phyloP scores from a whole-genome alignment of 2,329 filamentous ascomycete species.

The Penicillium sumatraense region DNA sequence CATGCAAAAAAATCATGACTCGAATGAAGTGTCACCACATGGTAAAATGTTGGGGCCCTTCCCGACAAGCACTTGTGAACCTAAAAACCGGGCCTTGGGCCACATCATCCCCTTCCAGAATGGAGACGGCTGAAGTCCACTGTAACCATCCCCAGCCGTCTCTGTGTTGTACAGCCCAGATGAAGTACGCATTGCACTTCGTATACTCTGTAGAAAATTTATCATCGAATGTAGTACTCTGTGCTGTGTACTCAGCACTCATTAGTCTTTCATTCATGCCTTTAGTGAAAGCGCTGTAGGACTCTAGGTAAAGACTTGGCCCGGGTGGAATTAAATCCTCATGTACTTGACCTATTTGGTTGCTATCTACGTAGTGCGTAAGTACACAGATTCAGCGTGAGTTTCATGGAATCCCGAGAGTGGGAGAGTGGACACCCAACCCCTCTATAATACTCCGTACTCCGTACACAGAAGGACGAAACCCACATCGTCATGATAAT shows the following conservation, averaged over 20 bases:
- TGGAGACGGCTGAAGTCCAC: constrained; percentile 1
- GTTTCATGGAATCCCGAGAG: constrained; percentile 11
- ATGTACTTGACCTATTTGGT: not conserved
- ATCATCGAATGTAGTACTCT: no score
- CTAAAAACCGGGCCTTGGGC: constrained; percentile 10
- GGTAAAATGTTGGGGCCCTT: constrained; percentile 2
- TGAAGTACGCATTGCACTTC: not conserved
- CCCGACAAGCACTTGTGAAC: constrained; percentile 7
- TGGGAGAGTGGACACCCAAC: constrained; percentile 13
- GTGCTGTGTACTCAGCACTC: not conserved
- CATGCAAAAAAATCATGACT: constrained; percentile 4
- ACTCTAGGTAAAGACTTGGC: constrained; percentile 8
- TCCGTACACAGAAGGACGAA: constrained; percentile 9
- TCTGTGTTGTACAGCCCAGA: not conserved
- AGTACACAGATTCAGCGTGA: constrained; percentile 1
- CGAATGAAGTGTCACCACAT: constrained; percentile 2
- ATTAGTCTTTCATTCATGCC: not conserved
- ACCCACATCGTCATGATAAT: constrained; percentile 12
- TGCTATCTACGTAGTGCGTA: no score
- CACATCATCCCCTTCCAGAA: constrained; percentile 9
- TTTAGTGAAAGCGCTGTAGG: constrained; percentile 26
- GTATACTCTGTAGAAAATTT: not conserved
- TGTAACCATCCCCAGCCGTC: not conserved
- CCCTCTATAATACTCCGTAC: no score
- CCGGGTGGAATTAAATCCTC: constrained; percentile 1